A percentile compares a stretch with the other conserved stretches of the same genome.
phyloP scores from a whole-genome alignment of 805 yeast genomes.

The Vanderwaltozyma polyspora region DNA sequence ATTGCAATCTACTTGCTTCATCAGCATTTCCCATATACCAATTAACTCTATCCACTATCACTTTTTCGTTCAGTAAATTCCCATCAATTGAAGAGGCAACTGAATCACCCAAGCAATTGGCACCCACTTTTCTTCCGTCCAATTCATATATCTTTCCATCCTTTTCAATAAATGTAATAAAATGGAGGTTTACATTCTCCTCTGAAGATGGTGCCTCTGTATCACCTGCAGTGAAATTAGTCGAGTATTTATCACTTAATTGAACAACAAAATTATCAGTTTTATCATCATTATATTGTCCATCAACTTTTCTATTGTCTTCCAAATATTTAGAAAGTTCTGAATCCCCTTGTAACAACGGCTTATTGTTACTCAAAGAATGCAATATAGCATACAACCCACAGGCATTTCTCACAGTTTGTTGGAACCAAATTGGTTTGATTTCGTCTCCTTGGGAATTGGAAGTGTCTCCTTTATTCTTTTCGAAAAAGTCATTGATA shows the following conservation, averaged over 20 bases:
- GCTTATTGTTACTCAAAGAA: conserved; percentile 32
- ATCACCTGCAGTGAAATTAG: conserved; percentile 37
- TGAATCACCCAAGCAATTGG: conserved; percentile 46
- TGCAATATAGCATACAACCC: conserved; percentile 86
- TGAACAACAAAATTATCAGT: conserved; percentile 25
- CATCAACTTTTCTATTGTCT: conserved; percentile 16
- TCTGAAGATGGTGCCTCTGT: conserved; percentile 57
- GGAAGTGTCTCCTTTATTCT: conserved; percentile 18
- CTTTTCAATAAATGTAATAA: conserved; percentile 55
- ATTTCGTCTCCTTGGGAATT: conserved; percentile 4
- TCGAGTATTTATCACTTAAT: conserved; percentile 12
- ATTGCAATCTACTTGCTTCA: conserved; percentile 47
- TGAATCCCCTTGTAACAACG: conserved; percentile 16
- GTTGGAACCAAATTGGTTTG: conserved; percentile 61
- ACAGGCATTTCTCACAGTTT: conserved; percentile 79
- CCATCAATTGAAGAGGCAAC: conserved; percentile 5
- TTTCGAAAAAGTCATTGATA: conserved; percentile 50
- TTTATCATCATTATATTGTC: conserved; percentile 36
- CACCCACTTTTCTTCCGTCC: conserved; percentile 80
- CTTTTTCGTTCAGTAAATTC: conserved; percentile 44
- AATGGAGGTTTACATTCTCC: conserved; percentile 54
- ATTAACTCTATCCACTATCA: conserved; percentile 44
- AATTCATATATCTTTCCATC: conserved; percentile 63
- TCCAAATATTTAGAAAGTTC: conserved; percentile 6
- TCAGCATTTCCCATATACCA: conserved; percentile 56